These are phyloP conservation scores for Akanthomyces muscarius DNA, from an alignment of 2,329 filamentous ascomycete genomes.

Conservation along the genomic window DNA sequence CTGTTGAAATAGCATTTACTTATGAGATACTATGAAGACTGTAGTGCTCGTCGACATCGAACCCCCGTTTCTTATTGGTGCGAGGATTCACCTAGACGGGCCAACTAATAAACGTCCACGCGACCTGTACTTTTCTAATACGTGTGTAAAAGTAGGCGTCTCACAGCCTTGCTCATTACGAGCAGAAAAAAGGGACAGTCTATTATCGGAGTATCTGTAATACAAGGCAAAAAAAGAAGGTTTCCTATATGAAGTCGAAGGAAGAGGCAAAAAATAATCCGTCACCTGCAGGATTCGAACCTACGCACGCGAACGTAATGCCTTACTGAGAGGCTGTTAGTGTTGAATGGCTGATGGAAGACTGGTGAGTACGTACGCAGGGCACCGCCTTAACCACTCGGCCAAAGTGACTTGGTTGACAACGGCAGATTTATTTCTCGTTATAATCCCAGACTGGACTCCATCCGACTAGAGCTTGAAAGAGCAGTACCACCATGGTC, in stretches of 20 bases:
- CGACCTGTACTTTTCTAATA: too few species aligned
- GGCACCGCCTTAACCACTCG: slow-evolving; percentile 10
- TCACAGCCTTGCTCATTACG: too few species aligned
- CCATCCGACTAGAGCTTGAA: too few species aligned
- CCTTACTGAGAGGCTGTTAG: neutral
- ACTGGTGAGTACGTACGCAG: neutral
- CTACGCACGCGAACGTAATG: slow-evolving; percentile 10
- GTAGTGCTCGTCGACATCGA: too few species aligned
- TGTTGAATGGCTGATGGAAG: neutral
- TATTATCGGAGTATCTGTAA: neutral
- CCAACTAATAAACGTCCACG: too few species aligned
- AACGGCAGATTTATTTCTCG: neutral
- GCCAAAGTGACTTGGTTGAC: neutral
- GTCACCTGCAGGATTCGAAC: slow-evolving; percentile 7
- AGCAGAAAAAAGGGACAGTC: neutral
- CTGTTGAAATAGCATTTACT: too few species aligned
- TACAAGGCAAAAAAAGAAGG: neutral
- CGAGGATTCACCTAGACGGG: too few species aligned
- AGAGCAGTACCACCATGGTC: too few species aligned
- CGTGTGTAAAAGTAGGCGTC: too few species aligned
- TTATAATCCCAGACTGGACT: neutral
- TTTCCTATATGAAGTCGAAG: too few species aligned
- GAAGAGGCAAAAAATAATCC: neutral
- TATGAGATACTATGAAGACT: too few species aligned
- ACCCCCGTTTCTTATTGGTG: too few species aligned